Base-by-base conservation (phyloP, 2,329 filamentous ascomycete genomes). In the Xylaria sp. region DNA sequence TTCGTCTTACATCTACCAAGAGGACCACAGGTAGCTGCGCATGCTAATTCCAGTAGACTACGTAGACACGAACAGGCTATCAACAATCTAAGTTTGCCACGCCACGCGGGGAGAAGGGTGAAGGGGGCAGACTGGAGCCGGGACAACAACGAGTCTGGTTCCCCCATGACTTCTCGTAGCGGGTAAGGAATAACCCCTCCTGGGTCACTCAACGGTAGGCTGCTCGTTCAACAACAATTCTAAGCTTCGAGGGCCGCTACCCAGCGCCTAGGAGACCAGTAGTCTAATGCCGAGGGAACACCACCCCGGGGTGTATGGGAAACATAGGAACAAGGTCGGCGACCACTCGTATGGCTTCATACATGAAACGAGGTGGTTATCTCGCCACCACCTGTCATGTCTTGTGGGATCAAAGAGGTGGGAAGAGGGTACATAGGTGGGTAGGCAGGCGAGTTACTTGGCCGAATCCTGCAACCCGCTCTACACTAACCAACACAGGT, bases 331-430 rank as follows among this genome's bases (percentile, higher is more conserved):
- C 19, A 19, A 35, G 19, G 7, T 21, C n/a, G 15, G 12, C n/a
- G 15, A n/a, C 49, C 37, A 46, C 14, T 58, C 14, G 33, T 28
- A 55, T 40, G 19, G n/a, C 21, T 19, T 6, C 38, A 28, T 33
- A 60, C 23, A 54, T 55, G 55, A 63, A 63, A 63, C 55, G 25
- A 23, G 28, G 43, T 25, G 37, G 43, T 31, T 55, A 47, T 15
- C 28, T 50, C 19, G 23, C 55, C 60, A 51, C 28, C 28, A 31
- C 35, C 45, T 51, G 55, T 42, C 55, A 59, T 45, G 19, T 31
- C 55, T 43, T 45, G 31, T 55, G 50, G 60, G 50, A 58, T 59
- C 31, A 15, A 63, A 19, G 40, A 14, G 47, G 38, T 50, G 50
- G 45, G 46, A 17, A 46, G 55, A 51, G 43, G 59, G 55, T 58